Evolutionary conservation across 495 filamentous ascomycete genomes (phyloP).

Genomic region (Penicillium cosmopolitanum): DNA sequence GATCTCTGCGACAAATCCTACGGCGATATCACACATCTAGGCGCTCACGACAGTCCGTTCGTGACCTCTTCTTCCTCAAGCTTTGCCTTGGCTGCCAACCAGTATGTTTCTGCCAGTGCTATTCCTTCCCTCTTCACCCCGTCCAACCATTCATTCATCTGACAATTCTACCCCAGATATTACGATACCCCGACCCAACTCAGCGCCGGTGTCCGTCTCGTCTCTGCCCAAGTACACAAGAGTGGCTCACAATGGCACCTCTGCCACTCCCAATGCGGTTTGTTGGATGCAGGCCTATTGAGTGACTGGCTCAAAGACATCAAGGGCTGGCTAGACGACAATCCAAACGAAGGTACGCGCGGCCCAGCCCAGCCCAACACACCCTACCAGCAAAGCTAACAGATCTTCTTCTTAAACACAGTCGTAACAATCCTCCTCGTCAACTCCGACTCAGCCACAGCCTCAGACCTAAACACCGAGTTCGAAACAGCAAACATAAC

Average conservation of each 20-base stretch:
- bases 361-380: neutral
- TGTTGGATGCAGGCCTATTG: slow-evolving; percentile 70
- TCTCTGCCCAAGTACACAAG: slow-evolving; percentile 73
- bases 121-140: neutral
- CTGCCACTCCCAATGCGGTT: slow-evolving; percentile 65
- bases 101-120: slow-evolving; percentile 42
- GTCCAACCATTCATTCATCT: neutral
- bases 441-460: slow-evolving; percentile 65
- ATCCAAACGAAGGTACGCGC: slow-evolving; percentile 63
- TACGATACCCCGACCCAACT: slow-evolving; percentile 74
- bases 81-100: slow-evolving; percentile 64
- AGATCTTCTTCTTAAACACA: slow-evolving; percentile 11
- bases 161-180: slow-evolving; percentile 40
- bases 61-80: slow-evolving; percentile 52
- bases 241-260: slow-evolving; percentile 59
- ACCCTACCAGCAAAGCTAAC: slow-evolving; percentile 1
- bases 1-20: slow-evolving; percentile 61
- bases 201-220: slow-evolving; percentile 68
- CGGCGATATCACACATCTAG: slow-evolving; percentile 64
- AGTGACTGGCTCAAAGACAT: slow-evolving; percentile 64
- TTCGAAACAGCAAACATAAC: slow-evolving; percentile 63
- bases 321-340: slow-evolving; percentile 67
- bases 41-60: slow-evolving; percentile 67
- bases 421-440: slow-evolving; percentile 78
- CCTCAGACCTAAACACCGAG: slow-evolving; percentile 55